Conservation (phyloP, 179 eudicot genomes). For the Beta macrorhiza region DNA sequence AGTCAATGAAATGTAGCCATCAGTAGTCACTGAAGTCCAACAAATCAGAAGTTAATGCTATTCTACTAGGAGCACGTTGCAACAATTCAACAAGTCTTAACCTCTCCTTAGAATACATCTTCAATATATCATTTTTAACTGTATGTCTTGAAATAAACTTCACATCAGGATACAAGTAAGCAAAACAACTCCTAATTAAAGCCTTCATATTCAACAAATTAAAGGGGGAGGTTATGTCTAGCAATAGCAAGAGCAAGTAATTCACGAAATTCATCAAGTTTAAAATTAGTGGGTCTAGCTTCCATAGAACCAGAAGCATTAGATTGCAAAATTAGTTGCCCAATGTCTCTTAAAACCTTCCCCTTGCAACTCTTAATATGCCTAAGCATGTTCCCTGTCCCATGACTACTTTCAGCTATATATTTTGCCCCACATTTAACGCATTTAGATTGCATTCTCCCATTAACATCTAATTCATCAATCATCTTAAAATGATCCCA, state of each 20-base stretch:
- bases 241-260: too few species aligned
- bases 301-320: background rate
- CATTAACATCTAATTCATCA: background rate
- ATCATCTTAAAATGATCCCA: background rate
- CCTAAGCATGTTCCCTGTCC: background rate
- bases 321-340: background rate
- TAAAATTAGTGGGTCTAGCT: too few species aligned
- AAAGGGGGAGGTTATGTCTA: background rate
- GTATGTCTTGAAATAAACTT: background rate
- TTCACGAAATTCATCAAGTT: too few species aligned
- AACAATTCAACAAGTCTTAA: background rate
- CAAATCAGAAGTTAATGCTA: slow-evolving; percentile 24
- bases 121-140: background rate
- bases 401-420: background rate
- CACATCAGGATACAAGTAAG: background rate
- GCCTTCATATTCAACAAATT: background rate
- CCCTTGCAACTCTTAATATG: background rate
- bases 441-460: background rate
- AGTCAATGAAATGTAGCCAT: slow-evolving; percentile 19
- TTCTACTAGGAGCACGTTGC: slow-evolving; percentile 1
- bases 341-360: background rate
- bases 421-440: background rate
- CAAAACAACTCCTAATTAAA: background rate
- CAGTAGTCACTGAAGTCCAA: slow-evolving; percentile 17
- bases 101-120: background rate